phyloP scores from a whole-genome alignment of 208 protist genomes.

The Crithidia expoeki region DNA sequence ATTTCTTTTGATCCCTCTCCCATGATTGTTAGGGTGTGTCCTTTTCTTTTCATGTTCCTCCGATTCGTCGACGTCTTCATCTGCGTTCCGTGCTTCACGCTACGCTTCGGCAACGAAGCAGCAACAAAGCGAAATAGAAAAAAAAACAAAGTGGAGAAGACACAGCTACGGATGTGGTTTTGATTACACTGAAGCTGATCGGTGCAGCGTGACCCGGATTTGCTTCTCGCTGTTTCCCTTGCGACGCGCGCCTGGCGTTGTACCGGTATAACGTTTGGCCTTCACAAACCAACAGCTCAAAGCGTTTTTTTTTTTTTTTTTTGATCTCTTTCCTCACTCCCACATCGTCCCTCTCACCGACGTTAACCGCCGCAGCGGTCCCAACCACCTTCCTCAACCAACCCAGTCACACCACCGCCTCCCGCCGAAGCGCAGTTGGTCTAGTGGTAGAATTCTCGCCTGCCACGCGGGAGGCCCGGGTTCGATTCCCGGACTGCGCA shows the following conservation, averaged over 20 bases:
- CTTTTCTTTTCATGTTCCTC: background rate
- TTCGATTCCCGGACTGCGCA: slow-evolving; percentile 95
- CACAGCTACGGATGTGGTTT: background rate
- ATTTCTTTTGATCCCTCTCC: background rate
- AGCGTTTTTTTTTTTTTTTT: too few relatives aligned
- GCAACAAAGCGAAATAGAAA: background rate
- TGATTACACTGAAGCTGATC: too few relatives aligned
- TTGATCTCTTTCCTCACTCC: background rate
- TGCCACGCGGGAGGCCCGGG: slow-evolving; percentile 93
- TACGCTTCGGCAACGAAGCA: background rate
- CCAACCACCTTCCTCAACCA: background rate
- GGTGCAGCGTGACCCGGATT: too few relatives aligned
- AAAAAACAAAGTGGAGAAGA: background rate
- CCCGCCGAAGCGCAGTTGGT: slow-evolving; percentile 77
- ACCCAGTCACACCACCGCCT: background rate
- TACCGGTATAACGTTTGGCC: too few relatives aligned
- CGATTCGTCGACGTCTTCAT: background rate
- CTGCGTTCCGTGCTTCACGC: background rate
- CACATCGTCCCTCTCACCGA: background rate
- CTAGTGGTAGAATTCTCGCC: slow-evolving; percentile 93
- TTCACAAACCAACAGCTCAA: too few relatives aligned
- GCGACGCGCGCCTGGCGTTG: too few relatives aligned
- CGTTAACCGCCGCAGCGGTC: too few relatives aligned
- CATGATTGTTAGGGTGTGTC: background rate
- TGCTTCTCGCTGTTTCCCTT: too few relatives aligned